Conservation (phyloP, 208 protist species). For the Acanthamoeba triangularis region DNA sequence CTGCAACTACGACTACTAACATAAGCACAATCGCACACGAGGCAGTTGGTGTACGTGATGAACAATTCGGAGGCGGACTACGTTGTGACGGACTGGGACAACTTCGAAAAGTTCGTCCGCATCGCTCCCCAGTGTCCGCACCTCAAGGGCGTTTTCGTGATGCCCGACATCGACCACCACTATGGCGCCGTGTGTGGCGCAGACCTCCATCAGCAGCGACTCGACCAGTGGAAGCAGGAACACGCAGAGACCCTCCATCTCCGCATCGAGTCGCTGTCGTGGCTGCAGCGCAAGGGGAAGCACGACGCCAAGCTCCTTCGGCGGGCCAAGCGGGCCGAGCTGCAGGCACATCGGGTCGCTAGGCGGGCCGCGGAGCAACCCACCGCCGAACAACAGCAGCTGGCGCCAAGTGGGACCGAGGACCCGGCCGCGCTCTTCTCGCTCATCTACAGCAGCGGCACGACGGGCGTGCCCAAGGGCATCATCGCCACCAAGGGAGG, state of each 20-base stretch:
- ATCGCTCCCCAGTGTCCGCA: background rate
- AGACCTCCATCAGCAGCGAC: background rate
- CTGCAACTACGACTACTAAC: too few species aligned
- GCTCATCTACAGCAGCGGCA: constrained; percentile 75
- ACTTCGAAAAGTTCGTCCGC: background rate
- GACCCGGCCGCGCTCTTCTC: constrained; percentile 8
- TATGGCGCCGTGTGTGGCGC: background rate
- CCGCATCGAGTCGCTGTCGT: background rate
- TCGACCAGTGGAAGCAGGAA: background rate
- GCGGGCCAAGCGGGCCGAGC: background rate
- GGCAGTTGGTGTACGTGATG: constrained; percentile 36
- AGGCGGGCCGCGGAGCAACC: too few species aligned
- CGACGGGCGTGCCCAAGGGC: constrained; percentile 76
- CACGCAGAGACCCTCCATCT: background rate
- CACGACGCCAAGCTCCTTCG: background rate
- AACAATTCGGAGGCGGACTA: constrained; percentile 14
- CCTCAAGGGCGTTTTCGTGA: background rate
- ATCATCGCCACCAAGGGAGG: constrained; percentile 15
- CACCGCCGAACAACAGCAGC: too few species aligned
- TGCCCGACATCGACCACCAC: background rate
- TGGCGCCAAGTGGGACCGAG: background rate
- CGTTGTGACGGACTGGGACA: constrained; percentile 32
- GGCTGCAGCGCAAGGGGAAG: background rate
- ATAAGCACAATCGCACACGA: too few species aligned
- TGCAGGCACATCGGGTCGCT: background rate